phyloP scores from a whole-genome alignment of 495 filamentous ascomycete species.

The Tuber microsphaerosporum region DNA sequence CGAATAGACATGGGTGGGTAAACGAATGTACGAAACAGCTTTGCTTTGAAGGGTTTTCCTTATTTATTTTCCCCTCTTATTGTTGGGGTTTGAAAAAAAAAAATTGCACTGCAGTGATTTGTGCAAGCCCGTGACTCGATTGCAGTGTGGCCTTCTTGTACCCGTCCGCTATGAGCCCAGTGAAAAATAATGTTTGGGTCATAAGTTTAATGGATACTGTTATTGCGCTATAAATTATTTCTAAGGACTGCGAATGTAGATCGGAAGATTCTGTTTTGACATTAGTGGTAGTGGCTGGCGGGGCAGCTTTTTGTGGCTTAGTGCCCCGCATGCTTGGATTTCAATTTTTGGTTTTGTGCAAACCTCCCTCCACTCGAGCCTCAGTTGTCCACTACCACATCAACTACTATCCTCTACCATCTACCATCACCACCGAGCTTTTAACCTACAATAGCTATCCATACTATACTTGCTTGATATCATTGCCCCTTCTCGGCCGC shows the following conservation, averaged over 20 bases:
- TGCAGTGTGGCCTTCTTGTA: constrained; percentile 21
- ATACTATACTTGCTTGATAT: not conserved
- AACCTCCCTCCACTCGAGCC: not conserved
- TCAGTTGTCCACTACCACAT: not conserved
- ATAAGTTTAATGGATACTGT: not conserved
- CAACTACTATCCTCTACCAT: not conserved
- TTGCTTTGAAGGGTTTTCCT: not conserved
- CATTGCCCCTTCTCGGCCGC: not conserved
- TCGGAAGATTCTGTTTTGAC: not conserved
- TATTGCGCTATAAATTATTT: not conserved
- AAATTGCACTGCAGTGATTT: constrained; percentile 13
- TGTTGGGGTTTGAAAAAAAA: constrained; percentile 17
- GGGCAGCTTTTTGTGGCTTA: not conserved
- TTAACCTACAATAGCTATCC: not conserved
- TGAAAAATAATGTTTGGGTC: not conserved
- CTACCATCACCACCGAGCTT: not conserved
- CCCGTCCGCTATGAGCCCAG: not conserved
- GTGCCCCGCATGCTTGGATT: not conserved
- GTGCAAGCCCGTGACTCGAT: constrained; percentile 17
- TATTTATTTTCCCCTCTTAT: constrained; percentile 7
- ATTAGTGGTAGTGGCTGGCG: not conserved
- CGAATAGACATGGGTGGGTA: not conserved
- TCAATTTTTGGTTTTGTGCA: not conserved
- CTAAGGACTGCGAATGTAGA: not conserved
- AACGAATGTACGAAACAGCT: not conserved